Conservation (phyloP, 1,284 basidiomycete genomes). For the Peniophora sp. region DNA sequence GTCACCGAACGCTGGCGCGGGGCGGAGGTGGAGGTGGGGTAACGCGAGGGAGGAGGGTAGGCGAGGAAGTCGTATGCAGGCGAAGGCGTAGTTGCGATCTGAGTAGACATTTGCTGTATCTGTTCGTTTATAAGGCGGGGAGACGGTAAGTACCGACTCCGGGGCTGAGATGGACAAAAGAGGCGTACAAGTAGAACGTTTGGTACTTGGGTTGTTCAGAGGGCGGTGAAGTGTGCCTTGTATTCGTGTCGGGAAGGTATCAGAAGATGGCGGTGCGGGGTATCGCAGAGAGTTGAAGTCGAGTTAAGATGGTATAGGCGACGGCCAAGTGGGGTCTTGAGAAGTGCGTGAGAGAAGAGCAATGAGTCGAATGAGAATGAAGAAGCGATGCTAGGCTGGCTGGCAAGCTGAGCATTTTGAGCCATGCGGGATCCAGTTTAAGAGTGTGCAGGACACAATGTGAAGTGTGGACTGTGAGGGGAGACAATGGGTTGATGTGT, state of each 20-base stretch:
- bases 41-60: constrained; percentile 17
- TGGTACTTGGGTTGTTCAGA: too few species aligned
- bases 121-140: background rate
- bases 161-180: background rate
- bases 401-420: constrained; percentile 3
- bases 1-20: constrained; percentile 27
- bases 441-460: background rate
- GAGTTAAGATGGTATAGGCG: background rate
- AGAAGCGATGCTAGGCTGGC: constrained; percentile 5
- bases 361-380: constrained; percentile 1
- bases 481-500: background rate
- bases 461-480: background rate
- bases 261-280: background rate
- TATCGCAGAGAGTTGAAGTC: background rate
- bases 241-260: background rate
- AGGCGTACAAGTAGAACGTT: background rate
- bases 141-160: background rate
- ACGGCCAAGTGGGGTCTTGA: background rate
- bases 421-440: background rate
- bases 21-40: constrained; percentile 12
- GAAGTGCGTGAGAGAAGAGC: background rate
- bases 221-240: too few species aligned
- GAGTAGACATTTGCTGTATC: constrained; percentile 3
- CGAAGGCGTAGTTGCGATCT: background rate
- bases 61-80: constrained; percentile 9